A percentile compares a stretch with the other conserved stretches of the same genome.
Conservation (phyloP, 1,284 basidiomycete species). For the Phaffia rhodozyma region DNA sequence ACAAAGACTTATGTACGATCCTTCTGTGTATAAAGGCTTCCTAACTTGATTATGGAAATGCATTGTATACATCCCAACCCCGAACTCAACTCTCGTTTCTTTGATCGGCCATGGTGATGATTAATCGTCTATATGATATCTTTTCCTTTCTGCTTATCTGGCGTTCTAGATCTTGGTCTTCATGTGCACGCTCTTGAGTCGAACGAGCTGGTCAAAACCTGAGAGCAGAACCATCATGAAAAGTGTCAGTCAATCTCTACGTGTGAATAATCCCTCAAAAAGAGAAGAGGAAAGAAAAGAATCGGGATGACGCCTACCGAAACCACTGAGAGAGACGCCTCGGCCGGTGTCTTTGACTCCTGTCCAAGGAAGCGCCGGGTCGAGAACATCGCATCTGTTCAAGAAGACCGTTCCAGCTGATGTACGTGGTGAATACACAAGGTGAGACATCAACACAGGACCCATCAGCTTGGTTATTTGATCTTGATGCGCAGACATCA, state of each 20-base stretch:
- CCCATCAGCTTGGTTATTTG: slow-evolving; percentile 2
- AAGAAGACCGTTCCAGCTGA: slow-evolving; percentile 74
- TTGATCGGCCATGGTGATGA: no score
- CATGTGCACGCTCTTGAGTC: slow-evolving; percentile 27
- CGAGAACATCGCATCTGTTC: slow-evolving; percentile 80
- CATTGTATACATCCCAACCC: no score
- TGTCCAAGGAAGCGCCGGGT: slow-evolving; percentile 85
- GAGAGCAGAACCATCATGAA: neutral
- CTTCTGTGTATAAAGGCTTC: no score
- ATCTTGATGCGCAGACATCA: neutral
- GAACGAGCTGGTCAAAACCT: slow-evolving; percentile 34
- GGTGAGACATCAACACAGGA: no score
- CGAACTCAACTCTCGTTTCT: no score
- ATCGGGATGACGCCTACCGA: slow-evolving; percentile 47
- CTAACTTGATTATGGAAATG: no score
- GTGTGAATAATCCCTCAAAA: neutral
- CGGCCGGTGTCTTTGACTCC: slow-evolving; percentile 87
- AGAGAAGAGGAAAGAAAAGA: neutral
- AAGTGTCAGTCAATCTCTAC: neutral
- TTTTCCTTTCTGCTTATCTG: no score
- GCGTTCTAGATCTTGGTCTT: slow-evolving; percentile 18
- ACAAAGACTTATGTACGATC: no score
- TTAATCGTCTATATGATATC: no score
- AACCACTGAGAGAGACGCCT: slow-evolving; percentile 76
- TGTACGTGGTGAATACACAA: neutral